A percentile compares a stretch with the other conserved stretches of the same genome.
Evolutionary conservation across 2,329 filamentous ascomycete genomes (phyloP).

Genomic region (Pezizomycotina sp.): DNA sequence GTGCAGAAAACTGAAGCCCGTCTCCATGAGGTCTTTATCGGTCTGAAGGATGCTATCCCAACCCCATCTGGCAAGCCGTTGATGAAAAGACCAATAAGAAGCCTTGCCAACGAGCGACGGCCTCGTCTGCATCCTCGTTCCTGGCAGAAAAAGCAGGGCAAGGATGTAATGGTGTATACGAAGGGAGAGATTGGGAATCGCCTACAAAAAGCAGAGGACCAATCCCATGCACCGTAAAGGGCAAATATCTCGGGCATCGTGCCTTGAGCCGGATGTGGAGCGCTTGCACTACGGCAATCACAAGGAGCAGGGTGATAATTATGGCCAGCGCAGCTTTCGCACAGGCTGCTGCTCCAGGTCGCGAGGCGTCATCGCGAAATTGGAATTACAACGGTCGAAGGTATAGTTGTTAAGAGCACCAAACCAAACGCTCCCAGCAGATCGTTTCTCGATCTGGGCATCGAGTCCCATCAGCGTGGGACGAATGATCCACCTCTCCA

Average conservation of each 20-base stretch:
- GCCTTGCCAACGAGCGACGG: slow-evolving; percentile 64
- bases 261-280: slow-evolving; percentile 78
- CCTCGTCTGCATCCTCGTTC: slow-evolving; percentile 75
- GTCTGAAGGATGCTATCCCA: slow-evolving; percentile 84
- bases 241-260: slow-evolving; percentile 63
- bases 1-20: slow-evolving; percentile 43
- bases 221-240: slow-evolving; percentile 88
- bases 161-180: slow-evolving; percentile 93
- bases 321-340: slow-evolving; percentile 66
- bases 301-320: slow-evolving; percentile 53
- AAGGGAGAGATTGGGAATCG: slow-evolving; percentile 66
- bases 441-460: slow-evolving; percentile 74
- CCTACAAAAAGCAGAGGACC: slow-evolving; percentile 82
- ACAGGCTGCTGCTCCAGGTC: slow-evolving; percentile 75
- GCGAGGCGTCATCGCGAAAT: slow-evolving; percentile 79
- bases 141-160: slow-evolving; percentile 68
- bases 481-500: slow-evolving; percentile 67
- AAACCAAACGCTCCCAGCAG: slow-evolving; percentile 78
- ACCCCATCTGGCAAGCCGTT: slow-evolving; percentile 85
- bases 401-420: slow-evolving; percentile 90
- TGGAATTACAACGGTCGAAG: slow-evolving; percentile 69
- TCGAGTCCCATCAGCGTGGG: slow-evolving; percentile 55
- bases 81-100: no score
- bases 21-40: slow-evolving; percentile 52
- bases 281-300: slow-evolving; percentile 56